phyloP scores from a whole-genome alignment of 768 basidiomycete species.

The Pholiota microspora region DNA sequence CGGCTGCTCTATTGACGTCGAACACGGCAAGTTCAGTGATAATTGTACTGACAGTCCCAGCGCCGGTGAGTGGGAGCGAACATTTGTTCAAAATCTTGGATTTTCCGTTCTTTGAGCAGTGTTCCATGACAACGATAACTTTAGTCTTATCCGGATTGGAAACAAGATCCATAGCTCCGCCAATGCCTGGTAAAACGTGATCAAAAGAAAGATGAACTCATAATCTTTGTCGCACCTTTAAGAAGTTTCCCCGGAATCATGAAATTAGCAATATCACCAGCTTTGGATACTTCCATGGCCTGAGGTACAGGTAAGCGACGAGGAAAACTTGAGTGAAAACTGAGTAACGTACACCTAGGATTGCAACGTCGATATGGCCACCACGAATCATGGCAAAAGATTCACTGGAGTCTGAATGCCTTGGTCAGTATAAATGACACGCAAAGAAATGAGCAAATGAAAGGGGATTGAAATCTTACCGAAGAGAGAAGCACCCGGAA shows the following conservation, averaged over 20 bases:
- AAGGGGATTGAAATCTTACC: conserved; percentile 45
- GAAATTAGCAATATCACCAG: conserved; percentile 94
- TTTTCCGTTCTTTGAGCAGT: conserved; percentile 85
- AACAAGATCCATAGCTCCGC: conserved; percentile 95
- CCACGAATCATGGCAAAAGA: conserved; percentile 98
- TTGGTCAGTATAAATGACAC: too few species aligned
- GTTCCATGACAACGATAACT: conserved; percentile 88
- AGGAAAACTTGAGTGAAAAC: conserved; percentile 2
- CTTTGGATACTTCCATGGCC: conserved; percentile 95
- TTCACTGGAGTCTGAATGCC: conserved; percentile 72
- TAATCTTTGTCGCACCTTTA: conserved; percentile 48
- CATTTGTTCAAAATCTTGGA: conserved; percentile 87
- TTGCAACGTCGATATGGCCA: conserved; percentile 91
- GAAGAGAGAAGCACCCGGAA: conserved; percentile 90
- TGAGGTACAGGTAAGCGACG: conserved; percentile 24
- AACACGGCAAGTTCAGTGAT: conserved; percentile 94
- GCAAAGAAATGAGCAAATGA: conserved; percentile 1
- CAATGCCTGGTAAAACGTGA: conserved; percentile 65
- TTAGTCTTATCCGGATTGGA: conserved; percentile 96
- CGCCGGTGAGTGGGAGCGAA: conserved; percentile 84
- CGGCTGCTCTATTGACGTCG: conserved; percentile 75
- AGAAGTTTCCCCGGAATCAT: conserved; percentile 97
- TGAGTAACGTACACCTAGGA: conserved; percentile 75
- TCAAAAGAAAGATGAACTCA: not conserved
- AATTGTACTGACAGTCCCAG: conserved; percentile 83